These are phyloP conservation scores for Ceratobasidium sp. DNA, from an alignment of 1,284 basidiomycete genomes.

Conservation along the genomic window DNA sequence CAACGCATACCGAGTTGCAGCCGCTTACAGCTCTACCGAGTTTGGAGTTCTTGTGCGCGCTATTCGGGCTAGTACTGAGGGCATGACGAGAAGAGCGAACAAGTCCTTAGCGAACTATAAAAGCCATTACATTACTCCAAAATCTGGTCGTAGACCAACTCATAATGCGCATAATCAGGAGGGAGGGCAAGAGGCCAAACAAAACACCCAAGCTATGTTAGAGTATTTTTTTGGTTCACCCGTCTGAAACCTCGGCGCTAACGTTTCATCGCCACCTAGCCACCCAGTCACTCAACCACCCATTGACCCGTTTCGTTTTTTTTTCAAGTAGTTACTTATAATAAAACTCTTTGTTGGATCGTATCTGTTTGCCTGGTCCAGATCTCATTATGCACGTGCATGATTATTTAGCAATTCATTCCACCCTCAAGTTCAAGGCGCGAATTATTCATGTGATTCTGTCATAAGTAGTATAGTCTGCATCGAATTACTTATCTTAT, in stretches of 20 bases:
- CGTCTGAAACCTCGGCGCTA: background rate
- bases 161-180: background rate
- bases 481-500: too few species aligned
- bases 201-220: background rate
- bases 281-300: too few species aligned
- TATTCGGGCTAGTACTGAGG: background rate
- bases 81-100: background rate
- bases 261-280: background rate
- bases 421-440: background rate
- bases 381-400: background rate
- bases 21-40: conserved; percentile 30
- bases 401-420: background rate
- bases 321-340: background rate
- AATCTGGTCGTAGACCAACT: background rate
- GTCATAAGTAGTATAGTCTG: too few species aligned
- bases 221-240: background rate
- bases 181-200: background rate
- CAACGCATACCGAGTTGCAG: conserved; percentile 17
- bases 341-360: background rate
- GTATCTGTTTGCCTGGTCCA: too few species aligned
- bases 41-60: background rate
- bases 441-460: background rate
- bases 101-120: background rate
- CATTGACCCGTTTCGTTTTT: background rate
- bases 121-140: too few species aligned